These are phyloP conservation scores for Ustilago hordei DNA, from an alignment of 1,284 basidiomycete genomes.

Conservation along the genomic window DNA sequence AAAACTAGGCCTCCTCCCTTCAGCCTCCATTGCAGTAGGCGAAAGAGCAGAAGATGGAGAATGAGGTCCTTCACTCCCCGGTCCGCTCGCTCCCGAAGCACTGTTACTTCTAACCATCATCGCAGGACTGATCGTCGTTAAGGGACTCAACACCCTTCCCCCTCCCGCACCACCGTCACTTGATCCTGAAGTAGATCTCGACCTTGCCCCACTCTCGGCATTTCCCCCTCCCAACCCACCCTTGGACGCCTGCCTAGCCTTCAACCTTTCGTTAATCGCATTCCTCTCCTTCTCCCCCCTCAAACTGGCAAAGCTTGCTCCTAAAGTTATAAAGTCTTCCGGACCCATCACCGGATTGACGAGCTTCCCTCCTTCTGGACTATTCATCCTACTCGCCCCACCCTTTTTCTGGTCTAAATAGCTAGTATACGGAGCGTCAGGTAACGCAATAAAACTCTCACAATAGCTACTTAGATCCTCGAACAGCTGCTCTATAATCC, in stretches of 20 bases:
- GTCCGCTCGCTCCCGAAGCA: constrained; percentile 22
- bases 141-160: constrained; percentile 18
- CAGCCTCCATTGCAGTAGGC: not conserved
- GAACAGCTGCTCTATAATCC: constrained; percentile 93
- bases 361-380: constrained; percentile 24
- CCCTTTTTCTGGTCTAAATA: not conserved
- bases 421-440: constrained; percentile 56
- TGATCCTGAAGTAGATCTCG: constrained; percentile 25
- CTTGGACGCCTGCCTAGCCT: constrained; percentile 27
- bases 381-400: constrained; percentile 30
- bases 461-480: constrained; percentile 94
- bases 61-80: constrained; percentile 17
- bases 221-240: not conserved
- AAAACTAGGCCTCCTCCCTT: constrained; percentile 26
- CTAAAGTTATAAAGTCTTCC: constrained; percentile 39
- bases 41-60: constrained; percentile 21
- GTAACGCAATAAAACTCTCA: constrained; percentile 67
- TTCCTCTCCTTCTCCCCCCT: constrained; percentile 41
- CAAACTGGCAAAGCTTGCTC: constrained; percentile 33
- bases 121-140: constrained; percentile 16
- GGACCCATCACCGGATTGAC: constrained; percentile 30
- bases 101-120: constrained; percentile 38
- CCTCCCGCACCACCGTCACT: constrained; percentile 11
- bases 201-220: constrained; percentile 12
- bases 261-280: constrained; percentile 42